Conservation (phyloP, 106 monocot species). For the Apostasia ramifera region DNA sequence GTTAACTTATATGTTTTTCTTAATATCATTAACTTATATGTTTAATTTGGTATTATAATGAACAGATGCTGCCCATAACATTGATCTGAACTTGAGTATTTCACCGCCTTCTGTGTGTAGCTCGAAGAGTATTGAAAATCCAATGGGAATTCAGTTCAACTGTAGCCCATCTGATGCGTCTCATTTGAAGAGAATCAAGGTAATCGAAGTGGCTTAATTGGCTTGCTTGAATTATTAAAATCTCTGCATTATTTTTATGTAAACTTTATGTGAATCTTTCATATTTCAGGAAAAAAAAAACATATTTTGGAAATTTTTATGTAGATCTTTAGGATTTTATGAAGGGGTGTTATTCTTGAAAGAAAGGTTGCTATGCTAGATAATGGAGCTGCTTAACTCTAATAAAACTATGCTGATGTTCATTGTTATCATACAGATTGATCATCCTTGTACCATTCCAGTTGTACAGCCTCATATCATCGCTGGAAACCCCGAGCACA, state of each 20-base stretch:
- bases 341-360: too few relatives aligned
- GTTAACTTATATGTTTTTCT: not conserved
- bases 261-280: too few relatives aligned
- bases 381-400: too few relatives aligned
- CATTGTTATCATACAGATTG: conserved; percentile 3
- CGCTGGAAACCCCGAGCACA: conserved; percentile 9
- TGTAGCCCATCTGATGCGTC: conserved; percentile 18
- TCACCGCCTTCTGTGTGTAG: conserved; percentile 44
- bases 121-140: conserved; percentile 19
- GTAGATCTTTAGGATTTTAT: too few relatives aligned
- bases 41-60: not conserved
- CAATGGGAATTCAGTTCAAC: conserved; percentile 17
- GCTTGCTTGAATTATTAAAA: too few relatives aligned
- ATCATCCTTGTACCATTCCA: conserved; percentile 4
- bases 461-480: conserved; percentile 9
- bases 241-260: too few relatives aligned
- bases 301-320: too few relatives aligned
- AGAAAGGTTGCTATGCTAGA: too few relatives aligned
- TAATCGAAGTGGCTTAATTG: conserved; percentile 1
- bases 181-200: conserved; percentile 15
- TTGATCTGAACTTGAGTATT: conserved; percentile 74
- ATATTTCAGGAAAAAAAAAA: too few relatives aligned
- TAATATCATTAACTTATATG: not conserved
- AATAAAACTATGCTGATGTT: not conserved
- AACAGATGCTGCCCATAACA: conserved; percentile 22